Evolutionary conservation across 2,329 filamentous ascomycete genomes (phyloP), one percentile per base, ranked within the genome.

Genomic region (Penicillium freii): DNA sequence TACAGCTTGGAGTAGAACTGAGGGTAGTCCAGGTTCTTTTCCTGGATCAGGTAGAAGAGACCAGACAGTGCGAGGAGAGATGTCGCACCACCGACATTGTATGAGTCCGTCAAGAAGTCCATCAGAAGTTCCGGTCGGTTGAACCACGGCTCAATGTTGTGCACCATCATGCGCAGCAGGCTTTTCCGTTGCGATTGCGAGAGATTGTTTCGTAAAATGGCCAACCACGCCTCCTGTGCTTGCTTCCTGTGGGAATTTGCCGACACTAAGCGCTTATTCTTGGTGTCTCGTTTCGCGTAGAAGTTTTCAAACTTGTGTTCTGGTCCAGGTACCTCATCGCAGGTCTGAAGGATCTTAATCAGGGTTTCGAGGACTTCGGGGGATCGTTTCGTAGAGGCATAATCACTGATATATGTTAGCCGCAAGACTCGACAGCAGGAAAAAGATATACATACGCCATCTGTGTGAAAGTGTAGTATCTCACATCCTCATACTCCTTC

Each of bases 91-190:
- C 93, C 92, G 8, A 87, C 80, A 67, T 97, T 84, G 78, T 96
- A 97, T 31, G 88, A 95, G 76, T 94, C 91, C n/a, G 92, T 96
- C 54, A 99, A 78, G 74, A 97, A 99, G 77, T 99, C 94, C 82
- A 96, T 92, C 34, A 99, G 82, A 40, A 96, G 82, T 70, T 97
- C 93, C 1, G 92, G 89, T 60, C 91, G 90, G 47, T 81, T 83
- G 75, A 97, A 96, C 90, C 91, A 96, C 0, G 93, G 92, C 25
- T 90, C 89, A 65, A 97, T 91, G 34, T 86, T 86, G 42, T 84
- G 84, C 2, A 90, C 87, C 76, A 95, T 88, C 60, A 89, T 83
- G 59, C 85, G 83, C 47, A 99, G 81, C 2, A 96, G 82, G 48
- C 81, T 80, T 73, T 97, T 97, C 51, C 90, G 87, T 71, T 96